Conservation (phyloP, 202 grass and related monocot species). For the Tripidium arundinaceum region DNA sequence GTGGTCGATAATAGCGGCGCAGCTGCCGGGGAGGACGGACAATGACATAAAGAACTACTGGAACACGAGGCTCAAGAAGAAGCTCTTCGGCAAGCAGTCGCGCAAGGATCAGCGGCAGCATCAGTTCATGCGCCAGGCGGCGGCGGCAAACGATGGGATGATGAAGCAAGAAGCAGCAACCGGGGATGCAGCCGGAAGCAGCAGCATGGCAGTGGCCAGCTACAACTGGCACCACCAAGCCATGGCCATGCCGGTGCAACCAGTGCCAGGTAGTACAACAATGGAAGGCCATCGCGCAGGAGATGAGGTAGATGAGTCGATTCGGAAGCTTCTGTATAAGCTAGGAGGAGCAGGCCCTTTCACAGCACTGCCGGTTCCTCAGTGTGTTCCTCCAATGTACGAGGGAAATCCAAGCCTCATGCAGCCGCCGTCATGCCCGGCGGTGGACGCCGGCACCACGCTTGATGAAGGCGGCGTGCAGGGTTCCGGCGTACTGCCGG, state of each 20-base stretch:
- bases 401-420: slow-evolving; percentile 19
- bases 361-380: background rate
- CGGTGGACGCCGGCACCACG: background rate
- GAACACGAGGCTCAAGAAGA: slow-evolving; percentile 99
- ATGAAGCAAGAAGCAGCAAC: slow-evolving; percentile 47
- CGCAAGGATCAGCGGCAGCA: slow-evolving; percentile 42
- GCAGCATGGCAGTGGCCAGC: slow-evolving; percentile 6
- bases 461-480: slow-evolving; percentile 26
- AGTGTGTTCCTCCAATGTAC: slow-evolving; percentile 23
- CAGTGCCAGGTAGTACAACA: slow-evolving; percentile 14
- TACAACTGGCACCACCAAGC: slow-evolving; percentile 42
- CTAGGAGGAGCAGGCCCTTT: slow-evolving; percentile 34
- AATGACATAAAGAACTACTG: slow-evolving; percentile 99
- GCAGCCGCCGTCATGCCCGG: slow-evolving; percentile 4
- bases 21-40: slow-evolving; percentile 93
- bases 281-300: slow-evolving; percentile 18
- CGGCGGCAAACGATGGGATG: background rate
- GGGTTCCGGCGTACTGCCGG: slow-evolving; percentile 3
- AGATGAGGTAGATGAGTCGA: slow-evolving; percentile 37
- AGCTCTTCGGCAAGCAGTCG: slow-evolving; percentile 82
- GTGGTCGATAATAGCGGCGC: slow-evolving; percentile 97
- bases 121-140: slow-evolving; percentile 12
- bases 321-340: slow-evolving; percentile 49
- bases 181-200: slow-evolving; percentile 13
- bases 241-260: slow-evolving; percentile 33